These are phyloP conservation scores for Trichoderma guizhouense DNA, from an alignment of 2,329 filamentous ascomycete genomes.

Conservation along the genomic window DNA sequence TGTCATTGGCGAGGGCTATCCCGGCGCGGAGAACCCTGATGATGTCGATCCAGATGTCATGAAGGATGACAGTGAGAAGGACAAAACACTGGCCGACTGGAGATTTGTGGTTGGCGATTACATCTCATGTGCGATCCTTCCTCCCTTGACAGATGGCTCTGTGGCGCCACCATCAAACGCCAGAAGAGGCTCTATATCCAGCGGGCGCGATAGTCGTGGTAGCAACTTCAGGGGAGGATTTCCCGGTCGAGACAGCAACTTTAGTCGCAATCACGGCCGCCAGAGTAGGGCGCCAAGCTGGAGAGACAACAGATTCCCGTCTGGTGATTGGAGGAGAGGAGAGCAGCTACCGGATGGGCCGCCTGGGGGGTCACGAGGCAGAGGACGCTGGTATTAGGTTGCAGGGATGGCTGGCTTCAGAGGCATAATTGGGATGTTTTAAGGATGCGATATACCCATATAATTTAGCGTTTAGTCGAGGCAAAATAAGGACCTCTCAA, in stretches of 20 bases:
- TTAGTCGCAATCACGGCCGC: slow-evolving; percentile 35
- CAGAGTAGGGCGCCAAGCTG: slow-evolving; percentile 36
- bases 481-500: background rate
- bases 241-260: slow-evolving; percentile 27
- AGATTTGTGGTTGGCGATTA: slow-evolving; percentile 89
- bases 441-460: slow-evolving; percentile 30
- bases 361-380: slow-evolving; percentile 27
- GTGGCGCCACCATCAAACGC: slow-evolving; percentile 59
- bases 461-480: slow-evolving; percentile 1
- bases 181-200: slow-evolving; percentile 26
- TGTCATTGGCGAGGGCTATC: slow-evolving; percentile 63
- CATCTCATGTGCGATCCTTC: slow-evolving; percentile 76
- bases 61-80: slow-evolving; percentile 53
- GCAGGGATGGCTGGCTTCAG: background rate
- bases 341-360: slow-evolving; percentile 57
- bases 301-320: slow-evolving; percentile 40
- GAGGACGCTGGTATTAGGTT: slow-evolving; percentile 29
- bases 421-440: background rate
- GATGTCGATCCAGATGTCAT: slow-evolving; percentile 34
- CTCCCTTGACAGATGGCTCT: slow-evolving; percentile 69
- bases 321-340: slow-evolving; percentile 65
- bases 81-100: slow-evolving; percentile 72
- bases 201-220: slow-evolving; percentile 25
- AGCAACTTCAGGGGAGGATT: slow-evolving; percentile 25
- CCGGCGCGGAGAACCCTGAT: slow-evolving; percentile 41